Evolutionary conservation across 2,329 filamentous ascomycete genomes (phyloP).

Genomic region (Sphaceloma murrayae): DNA sequence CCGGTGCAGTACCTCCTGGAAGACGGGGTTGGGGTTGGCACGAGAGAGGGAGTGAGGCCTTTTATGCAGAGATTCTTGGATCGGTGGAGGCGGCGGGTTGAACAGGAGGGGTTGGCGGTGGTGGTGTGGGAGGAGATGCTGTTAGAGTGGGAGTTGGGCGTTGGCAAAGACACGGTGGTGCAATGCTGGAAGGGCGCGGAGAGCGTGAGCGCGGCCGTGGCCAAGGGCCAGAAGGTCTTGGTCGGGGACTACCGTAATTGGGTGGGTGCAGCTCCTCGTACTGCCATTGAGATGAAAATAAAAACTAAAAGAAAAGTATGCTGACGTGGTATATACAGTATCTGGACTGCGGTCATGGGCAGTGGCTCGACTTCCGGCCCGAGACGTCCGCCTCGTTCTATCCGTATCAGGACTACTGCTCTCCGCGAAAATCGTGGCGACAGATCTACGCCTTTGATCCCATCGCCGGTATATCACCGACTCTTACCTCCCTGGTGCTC

Average conservation of each 20-base stretch:
- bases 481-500: conserved; percentile 57
- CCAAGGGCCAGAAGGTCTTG: conserved; percentile 59
- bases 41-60: conserved; percentile 54
- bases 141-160: conserved; percentile 63
- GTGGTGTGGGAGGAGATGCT: conserved; percentile 87
- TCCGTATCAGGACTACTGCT: conserved; percentile 74
- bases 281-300: too few species aligned
- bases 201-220: conserved; percentile 52
- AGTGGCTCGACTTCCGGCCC: conserved; percentile 64
- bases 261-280: conserved; percentile 41
- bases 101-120: conserved; percentile 55
- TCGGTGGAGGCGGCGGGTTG: conserved; percentile 56
- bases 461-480: conserved; percentile 49
- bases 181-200: conserved; percentile 65
- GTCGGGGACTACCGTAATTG: conserved; percentile 69
- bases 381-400: conserved; percentile 44
- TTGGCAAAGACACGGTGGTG: conserved; percentile 62
- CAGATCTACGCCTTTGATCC: conserved; percentile 75
- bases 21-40: conserved; percentile 58
- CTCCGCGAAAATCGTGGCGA: conserved; percentile 70
- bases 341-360: conserved; percentile 71
- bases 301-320: too few species aligned
- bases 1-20: conserved; percentile 65
- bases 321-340: conserved; percentile 44
- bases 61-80: conserved; percentile 71